Evolutionary conservation across 2,329 filamentous ascomycete genomes (phyloP), one percentile per base, ranked within the genome.

Genomic region (Penicillium sp.): DNA sequence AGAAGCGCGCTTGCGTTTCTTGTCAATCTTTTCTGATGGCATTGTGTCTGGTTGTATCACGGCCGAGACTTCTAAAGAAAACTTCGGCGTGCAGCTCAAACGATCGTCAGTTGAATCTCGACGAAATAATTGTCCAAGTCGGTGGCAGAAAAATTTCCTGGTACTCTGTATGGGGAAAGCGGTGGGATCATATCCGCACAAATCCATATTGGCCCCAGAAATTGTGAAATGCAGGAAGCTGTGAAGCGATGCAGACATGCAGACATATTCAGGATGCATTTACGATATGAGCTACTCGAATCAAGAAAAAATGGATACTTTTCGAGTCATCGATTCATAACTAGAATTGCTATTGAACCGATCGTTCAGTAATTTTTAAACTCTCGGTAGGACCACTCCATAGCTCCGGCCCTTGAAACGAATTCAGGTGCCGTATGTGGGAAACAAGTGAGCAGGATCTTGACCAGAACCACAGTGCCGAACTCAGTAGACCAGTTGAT

Each of bases 1-100:
- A 4, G 77, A 77, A 52, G 72, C 71, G 58, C 81, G 75, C 73
- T 84, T 84, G 64, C 82, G 76, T 75, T 84, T 84, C 69, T 81
- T 83, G 52, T 81, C 78, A 37, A 68, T 59, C 53, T 73, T 73
- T 31, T 69, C 64, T 16, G 66, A 69, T 22, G 70, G 68, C 75
- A 77, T 77, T 53, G 33, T 69, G 57, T 44, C 16, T 37, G 41
- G 16, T 55, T 10, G 41, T 7, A 24, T 27, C 22, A 50, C 36
- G 35, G 27, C 11, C 46, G 52, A 52, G 14, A 50, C 3, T 31
- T 49, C 44, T 58, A 11, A 16, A 16, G 18, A 54, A 55, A 47
- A 50, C 41, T 56, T 44, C 55, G 46, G 43, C 36, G 35, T 60
- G 36, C 49, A 59, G 56, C 56, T 60, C 44, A 31, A 60, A 46